Conservation (phyloP, 176 grass and related monocot species). For the Elymus sibiricus region DNA sequence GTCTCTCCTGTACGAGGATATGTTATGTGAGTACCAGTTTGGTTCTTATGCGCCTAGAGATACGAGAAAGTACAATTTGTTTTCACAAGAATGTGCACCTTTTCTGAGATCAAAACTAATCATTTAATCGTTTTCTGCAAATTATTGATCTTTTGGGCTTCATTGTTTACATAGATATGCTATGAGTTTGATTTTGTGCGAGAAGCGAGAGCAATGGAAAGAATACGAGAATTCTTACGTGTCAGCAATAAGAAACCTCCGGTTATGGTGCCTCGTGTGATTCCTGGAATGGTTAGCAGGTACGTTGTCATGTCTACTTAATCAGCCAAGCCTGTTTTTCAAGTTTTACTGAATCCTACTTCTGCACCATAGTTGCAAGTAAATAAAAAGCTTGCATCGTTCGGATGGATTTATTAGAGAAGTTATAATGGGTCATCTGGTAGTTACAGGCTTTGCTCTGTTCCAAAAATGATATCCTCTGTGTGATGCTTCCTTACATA, state of each 20-base stretch:
- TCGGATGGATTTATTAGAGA: constrained; percentile 3
- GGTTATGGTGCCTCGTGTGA: constrained; percentile 82
- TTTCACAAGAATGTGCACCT: not conserved
- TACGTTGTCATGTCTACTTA: constrained; percentile 30
- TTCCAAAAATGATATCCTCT: not conserved
- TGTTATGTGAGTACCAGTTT: constrained; percentile 5
- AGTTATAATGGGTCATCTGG: constrained; percentile 23
- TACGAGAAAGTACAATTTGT: not conserved
- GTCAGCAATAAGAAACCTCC: constrained; percentile 76
- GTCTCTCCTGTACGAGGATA: not conserved
- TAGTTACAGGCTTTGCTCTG: not conserved
- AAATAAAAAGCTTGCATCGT: not conserved
- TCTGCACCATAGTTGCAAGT: not conserved
- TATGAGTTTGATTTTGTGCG: constrained; percentile 99
- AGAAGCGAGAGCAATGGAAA: constrained; percentile 92
- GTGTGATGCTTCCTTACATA: not conserved
- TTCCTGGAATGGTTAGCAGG: constrained; percentile 90
- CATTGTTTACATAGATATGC: constrained; percentile 57
- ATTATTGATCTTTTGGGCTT: not conserved
- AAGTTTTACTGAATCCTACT: constrained; percentile 20
- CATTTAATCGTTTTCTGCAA: not conserved
- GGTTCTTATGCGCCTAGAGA: constrained; percentile 1
- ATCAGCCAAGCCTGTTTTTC: constrained; percentile 3
- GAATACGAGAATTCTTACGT: constrained; percentile 54
- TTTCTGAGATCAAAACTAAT: not conserved